Evolutionary conservation across 2,329 filamentous ascomycete species (phyloP).

Genomic region (Aureobasidium sp.): DNA sequence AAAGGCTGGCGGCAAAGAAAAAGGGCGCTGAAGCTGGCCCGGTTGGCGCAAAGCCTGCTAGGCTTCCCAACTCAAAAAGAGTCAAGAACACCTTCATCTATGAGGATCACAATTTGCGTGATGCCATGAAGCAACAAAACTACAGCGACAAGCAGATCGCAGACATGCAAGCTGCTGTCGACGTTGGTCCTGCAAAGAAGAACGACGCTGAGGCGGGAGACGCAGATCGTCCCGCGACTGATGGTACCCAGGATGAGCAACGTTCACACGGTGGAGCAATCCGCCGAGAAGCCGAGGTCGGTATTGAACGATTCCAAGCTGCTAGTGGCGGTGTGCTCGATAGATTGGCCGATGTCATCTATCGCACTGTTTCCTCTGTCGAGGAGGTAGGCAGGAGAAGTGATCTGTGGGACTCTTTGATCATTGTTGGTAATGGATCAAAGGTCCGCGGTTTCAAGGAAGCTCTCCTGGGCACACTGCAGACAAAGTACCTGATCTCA

Average conservation of each 20-base stretch:
- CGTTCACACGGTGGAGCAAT: slow-evolving; percentile 28
- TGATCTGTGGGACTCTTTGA: slow-evolving; percentile 82
- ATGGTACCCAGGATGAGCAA: slow-evolving; percentile 19
- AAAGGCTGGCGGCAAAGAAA: slow-evolving; percentile 54
- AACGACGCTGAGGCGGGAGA: slow-evolving; percentile 23
- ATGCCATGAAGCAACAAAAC: slow-evolving; percentile 45
- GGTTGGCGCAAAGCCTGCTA: slow-evolving; percentile 50
- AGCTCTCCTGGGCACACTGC: slow-evolving; percentile 71
- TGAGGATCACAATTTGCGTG: slow-evolving; percentile 54
- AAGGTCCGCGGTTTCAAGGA: slow-evolving; percentile 72
- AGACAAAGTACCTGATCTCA: slow-evolving; percentile 77
- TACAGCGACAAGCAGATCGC: slow-evolving; percentile 39
- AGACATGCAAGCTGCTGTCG: slow-evolving; percentile 45
- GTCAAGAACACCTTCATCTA: slow-evolving; percentile 63
- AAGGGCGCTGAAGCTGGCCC: slow-evolving; percentile 45
- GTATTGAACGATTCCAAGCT: slow-evolving; percentile 61
- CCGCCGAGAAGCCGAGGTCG: slow-evolving; percentile 63
- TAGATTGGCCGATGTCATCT: slow-evolving; percentile 73
- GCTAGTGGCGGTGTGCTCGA: slow-evolving; percentile 66
- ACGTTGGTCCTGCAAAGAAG: slow-evolving; percentile 36
- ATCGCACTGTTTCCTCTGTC: slow-evolving; percentile 73
- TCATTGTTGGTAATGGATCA: slow-evolving; percentile 84
- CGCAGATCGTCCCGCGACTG: slow-evolving; percentile 19
- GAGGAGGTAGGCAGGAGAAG: slow-evolving; percentile 78
- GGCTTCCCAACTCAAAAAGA: slow-evolving; percentile 65